Evolutionary conservation across 345 rosid genomes (phyloP).

Genomic region (Gossypium herbaceum): DNA sequence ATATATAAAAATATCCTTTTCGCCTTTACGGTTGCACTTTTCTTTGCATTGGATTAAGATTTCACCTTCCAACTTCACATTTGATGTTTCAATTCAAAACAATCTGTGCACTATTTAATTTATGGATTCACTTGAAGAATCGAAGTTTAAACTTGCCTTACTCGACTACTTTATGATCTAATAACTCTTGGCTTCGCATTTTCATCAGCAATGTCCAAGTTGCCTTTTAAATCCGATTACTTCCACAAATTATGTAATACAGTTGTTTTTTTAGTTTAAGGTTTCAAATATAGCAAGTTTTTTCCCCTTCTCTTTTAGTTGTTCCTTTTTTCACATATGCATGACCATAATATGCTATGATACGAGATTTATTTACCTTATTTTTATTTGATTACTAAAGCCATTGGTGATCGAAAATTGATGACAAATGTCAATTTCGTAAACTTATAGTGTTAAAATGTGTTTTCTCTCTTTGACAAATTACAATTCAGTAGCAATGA

Average conservation of each 20-base stretch:
- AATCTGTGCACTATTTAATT: background rate
- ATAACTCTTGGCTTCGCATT: background rate
- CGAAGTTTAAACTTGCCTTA: background rate
- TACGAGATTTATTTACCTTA: background rate
- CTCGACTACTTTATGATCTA: background rate
- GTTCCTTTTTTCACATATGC: background rate
- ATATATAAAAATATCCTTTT: background rate
- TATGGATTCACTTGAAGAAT: background rate
- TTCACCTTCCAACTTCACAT: constrained; percentile 10
- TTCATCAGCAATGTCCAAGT: too few species aligned
- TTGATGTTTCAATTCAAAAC: background rate
- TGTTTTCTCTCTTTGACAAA: background rate
- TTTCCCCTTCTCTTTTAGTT: background rate
- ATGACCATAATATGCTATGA: background rate
- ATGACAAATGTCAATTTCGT: background rate
- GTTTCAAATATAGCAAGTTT: background rate
- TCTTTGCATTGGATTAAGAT: background rate
- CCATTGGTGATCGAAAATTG: background rate
- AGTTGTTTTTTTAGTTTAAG: background rate
- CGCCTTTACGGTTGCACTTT: background rate
- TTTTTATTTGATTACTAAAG: background rate
- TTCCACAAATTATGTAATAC: background rate
- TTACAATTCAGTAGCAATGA: background rate
- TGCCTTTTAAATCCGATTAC: background rate
- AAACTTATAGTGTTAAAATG: background rate